phyloP scores from a whole-genome alignment of 148 eudicot species.

The Dianthus caryophyllus region DNA sequence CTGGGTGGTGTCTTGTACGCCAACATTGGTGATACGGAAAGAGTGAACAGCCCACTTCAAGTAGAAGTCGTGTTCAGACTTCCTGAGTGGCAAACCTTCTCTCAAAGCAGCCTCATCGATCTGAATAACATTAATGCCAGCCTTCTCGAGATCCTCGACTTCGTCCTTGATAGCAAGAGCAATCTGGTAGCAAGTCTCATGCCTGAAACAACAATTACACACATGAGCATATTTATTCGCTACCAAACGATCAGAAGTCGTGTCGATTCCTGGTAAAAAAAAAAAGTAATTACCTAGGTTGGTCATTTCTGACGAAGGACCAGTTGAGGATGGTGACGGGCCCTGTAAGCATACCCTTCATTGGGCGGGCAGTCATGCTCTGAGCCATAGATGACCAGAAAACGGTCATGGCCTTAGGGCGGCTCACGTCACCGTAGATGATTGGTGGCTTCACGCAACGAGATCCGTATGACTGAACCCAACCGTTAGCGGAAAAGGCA shows the following conservation, averaged over 20 bases:
- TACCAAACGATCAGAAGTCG: no score
- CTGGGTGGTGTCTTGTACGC: conserved; percentile 85
- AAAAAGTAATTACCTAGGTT: conserved; percentile 57
- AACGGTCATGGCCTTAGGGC: conserved; percentile 92
- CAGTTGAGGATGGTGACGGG: conserved; percentile 94
- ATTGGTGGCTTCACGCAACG: conserved; percentile 98
- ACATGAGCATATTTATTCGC: background rate
- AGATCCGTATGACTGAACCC: conserved; percentile 96
- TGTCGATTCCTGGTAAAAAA: no score
- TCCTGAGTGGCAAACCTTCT: conserved; percentile 92
- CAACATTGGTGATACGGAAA: conserved; percentile 89
- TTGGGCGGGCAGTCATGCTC: conserved; percentile 93
- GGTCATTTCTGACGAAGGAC: conserved; percentile 93
- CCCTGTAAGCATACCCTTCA: conserved; percentile 98
- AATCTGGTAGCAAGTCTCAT: conserved; percentile 92
- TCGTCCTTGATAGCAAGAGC: conserved; percentile 96
- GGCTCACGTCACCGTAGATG: conserved; percentile 96
- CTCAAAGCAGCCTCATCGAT: conserved; percentile 98
- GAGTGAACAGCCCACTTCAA: conserved; percentile 98
- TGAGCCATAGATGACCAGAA: conserved; percentile 91
- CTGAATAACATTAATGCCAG: conserved; percentile 81
- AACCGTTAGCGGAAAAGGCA: conserved; percentile 85
- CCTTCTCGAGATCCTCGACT: conserved; percentile 97
- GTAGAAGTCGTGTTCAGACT: conserved; percentile 86
- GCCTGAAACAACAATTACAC: conserved; percentile 37